Evolutionary conservation across 164 flowering plant genomes (phyloP).

Genomic region (Chimonanthus praecox): DNA sequence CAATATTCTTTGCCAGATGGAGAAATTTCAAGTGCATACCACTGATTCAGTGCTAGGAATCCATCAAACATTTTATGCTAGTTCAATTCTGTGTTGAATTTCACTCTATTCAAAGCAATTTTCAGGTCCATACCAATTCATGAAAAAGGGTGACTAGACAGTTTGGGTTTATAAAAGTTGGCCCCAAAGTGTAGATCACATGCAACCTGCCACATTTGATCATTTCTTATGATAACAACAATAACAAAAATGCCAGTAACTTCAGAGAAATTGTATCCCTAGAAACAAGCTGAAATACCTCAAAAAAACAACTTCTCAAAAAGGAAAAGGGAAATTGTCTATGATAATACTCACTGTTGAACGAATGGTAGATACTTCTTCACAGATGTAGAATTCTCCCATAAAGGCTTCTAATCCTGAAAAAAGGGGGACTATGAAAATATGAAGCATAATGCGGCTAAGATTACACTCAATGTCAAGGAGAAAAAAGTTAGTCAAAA

Average conservation of each 20-base stretch:
- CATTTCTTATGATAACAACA: not conserved
- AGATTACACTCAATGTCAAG: not conserved
- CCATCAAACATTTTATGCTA: not conserved
- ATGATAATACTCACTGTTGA: constrained; percentile 26
- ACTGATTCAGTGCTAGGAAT: not conserved
- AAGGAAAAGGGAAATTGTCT: not conserved
- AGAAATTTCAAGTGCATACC: too few relatives aligned
- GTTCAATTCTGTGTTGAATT: not conserved
- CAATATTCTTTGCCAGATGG: too few relatives aligned
- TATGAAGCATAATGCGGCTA: too few relatives aligned
- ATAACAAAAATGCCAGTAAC: not conserved
- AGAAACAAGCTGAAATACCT: not conserved
- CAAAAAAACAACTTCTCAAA: not conserved
- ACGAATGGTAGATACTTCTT: constrained; percentile 15
- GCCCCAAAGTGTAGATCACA: not conserved
- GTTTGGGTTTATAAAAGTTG: not conserved
- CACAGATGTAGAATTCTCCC: constrained; percentile 20
- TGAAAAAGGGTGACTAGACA: not conserved
- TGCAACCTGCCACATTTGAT: not conserved
- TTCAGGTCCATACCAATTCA: not conserved
- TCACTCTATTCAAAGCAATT: not conserved
- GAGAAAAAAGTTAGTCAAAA: not conserved
- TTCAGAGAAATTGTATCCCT: not conserved
- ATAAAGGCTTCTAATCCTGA: constrained; percentile 28
- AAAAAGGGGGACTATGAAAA: not conserved